Conservation (phyloP, 352 stramenopile species). For the Phytophthora tentaculata region DNA sequence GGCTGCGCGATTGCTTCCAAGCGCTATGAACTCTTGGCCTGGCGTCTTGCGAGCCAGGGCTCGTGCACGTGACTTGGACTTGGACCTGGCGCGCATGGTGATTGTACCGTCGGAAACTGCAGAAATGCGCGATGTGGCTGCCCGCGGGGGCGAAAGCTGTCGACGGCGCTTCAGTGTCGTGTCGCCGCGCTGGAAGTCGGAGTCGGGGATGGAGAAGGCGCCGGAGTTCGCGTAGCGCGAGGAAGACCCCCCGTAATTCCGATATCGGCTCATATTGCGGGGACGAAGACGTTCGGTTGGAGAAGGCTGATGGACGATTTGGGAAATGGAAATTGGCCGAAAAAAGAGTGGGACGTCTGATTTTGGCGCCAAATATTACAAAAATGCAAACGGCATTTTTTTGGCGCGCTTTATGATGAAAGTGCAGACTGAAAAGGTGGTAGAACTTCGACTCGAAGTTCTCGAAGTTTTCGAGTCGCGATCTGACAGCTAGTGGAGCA, state of each 20-base stretch:
- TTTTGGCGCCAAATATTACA: constrained; percentile 27
- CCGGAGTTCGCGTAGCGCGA: constrained; percentile 28
- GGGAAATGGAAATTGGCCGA: constrained; percentile 7
- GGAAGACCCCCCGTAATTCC: constrained; percentile 27
- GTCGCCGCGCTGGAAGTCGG: constrained; percentile 60
- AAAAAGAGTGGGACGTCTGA: not conserved
- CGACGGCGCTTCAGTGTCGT: constrained; percentile 62
- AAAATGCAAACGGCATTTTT: too few species aligned
- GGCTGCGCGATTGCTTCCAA: constrained; percentile 42
- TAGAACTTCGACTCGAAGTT: too few species aligned
- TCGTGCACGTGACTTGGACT: constrained; percentile 63
- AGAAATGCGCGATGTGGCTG: constrained; percentile 1
- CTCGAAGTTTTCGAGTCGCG: too few species aligned
- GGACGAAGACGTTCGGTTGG: constrained; percentile 11
- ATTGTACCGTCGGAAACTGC: constrained; percentile 22
- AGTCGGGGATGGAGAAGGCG: constrained; percentile 62
- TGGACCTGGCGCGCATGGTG: constrained; percentile 55
- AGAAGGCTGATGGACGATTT: constrained; percentile 10
- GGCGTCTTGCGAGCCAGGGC: constrained; percentile 29
- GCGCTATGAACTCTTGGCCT: constrained; percentile 54
- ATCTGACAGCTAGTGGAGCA: too few species aligned
- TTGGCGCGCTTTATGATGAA: too few species aligned
- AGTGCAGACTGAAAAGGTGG: too few species aligned
- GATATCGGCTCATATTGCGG: constrained; percentile 28
- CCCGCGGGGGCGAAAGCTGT: constrained; percentile 41